These are phyloP conservation scores for Biancaea sappan DNA, from an alignment of 306 rosid species.

Conservation along the genomic window DNA sequence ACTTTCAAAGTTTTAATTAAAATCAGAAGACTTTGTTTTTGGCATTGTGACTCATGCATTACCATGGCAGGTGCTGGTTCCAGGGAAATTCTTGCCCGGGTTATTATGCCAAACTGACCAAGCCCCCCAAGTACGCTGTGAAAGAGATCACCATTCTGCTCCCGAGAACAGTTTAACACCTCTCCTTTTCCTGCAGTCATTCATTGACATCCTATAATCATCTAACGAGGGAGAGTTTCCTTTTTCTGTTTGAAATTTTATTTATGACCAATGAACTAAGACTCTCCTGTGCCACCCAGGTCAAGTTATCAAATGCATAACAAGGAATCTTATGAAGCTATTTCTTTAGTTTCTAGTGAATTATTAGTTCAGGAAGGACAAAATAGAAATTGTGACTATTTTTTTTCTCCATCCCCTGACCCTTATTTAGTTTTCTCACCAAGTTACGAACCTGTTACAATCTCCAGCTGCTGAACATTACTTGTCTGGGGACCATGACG, in stretches of 20 bases:
- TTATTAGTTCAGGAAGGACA: slow-evolving; percentile 26
- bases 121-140: slow-evolving; percentile 96
- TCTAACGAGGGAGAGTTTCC: neutral
- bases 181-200: slow-evolving; percentile 85
- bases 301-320: slow-evolving; percentile 10
- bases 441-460: slow-evolving; percentile 81
- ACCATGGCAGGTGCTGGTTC: slow-evolving; percentile 88
- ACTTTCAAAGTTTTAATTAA: neutral
- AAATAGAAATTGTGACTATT: slow-evolving; percentile 1
- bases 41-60: slow-evolving; percentile 21
- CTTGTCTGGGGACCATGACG: slow-evolving; percentile 97
- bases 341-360: neutral
- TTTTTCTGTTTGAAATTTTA: neutral
- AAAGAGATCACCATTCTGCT: slow-evolving; percentile 78
- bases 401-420: neutral
- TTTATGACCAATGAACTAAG: neutral
- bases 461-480: slow-evolving; percentile 88
- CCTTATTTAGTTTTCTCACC: neutral
- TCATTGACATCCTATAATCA: slow-evolving; percentile 20
- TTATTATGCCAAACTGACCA: slow-evolving; percentile 96
- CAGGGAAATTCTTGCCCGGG: slow-evolving; percentile 74
- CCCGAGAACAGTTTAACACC: slow-evolving; percentile 69
- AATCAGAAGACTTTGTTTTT: slow-evolving; percentile 23
- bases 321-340: slow-evolving; percentile 29
- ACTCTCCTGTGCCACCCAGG: slow-evolving; percentile 8